Base-by-base conservation (phyloP, 2,329 filamentous ascomycete species). In the Daldinia eschscholtzii region DNA sequence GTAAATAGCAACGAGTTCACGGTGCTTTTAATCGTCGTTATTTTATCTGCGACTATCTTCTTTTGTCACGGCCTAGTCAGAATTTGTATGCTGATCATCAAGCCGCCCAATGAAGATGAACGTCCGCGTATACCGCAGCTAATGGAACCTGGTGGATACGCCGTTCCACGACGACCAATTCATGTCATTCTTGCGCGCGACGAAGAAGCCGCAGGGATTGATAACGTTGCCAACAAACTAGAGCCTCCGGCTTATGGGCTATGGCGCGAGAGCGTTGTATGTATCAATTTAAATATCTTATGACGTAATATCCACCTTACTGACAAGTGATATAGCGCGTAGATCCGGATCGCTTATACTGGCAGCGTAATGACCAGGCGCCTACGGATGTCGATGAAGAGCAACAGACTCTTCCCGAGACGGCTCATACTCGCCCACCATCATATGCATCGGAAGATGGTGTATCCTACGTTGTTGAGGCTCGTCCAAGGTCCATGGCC, bases 191-290 rank as follows among this genome's bases (percentile, higher is more conserved):
- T 95, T 52, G 89, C 89, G 1, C 86, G 88, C 44, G 93, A 96
- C 75, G 92, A 94, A 75, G 92, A 94, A 75, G 86, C 88, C 18
- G 86, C 82, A 1, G 87, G 86, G 3, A 78, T 85, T 60, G 85
- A 87, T 64, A 86, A 83, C 57, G 86, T 88, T 65, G 81, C 86
- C 0, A 81, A 82, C 46, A 89, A 89, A 73, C 72, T 85, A 20
- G 88, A 89, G 7, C 94, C 94, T 3, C 94, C 94, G 0, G 93
- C 93, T 1, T 97, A 97, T 77, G 94, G 94, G 0, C 82, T 93
- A 0, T 97, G 93, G 92, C 86, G 93, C 59, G 90, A 91, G 79
- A 95, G 91, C 75, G 92, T 96, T 80, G 91, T 93, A 86, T 79
- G 90, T 89, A 55, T 48, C 1, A 18, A 44, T 44, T 9, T 28